These are phyloP conservation scores for Saccharum officinarum DNA, from an alignment of 176 grass and related monocot genomes.

Conservation along the genomic window DNA sequence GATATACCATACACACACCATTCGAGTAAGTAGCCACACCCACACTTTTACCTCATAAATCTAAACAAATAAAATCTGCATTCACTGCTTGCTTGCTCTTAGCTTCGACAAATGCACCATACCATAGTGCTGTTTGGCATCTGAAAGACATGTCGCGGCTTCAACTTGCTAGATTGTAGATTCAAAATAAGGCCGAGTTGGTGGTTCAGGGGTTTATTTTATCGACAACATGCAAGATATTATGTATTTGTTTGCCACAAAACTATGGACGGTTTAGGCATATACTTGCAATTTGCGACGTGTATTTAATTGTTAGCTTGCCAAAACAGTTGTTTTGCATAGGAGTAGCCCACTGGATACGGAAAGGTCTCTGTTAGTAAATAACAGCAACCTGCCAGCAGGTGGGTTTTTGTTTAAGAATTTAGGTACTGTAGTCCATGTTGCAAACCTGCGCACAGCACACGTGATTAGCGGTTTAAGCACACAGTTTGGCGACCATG, in stretches of 20 bases:
- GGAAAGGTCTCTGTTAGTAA: conserved; percentile 23
- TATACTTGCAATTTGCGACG: background rate
- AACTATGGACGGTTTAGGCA: conserved; percentile 12
- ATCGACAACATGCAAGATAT: background rate
- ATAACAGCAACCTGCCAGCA: background rate
- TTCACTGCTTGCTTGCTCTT: background rate
- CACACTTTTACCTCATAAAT: background rate
- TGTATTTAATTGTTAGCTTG: background rate
- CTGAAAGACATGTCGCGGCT: background rate
- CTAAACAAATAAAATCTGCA: background rate
- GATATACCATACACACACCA: too few relatives aligned
- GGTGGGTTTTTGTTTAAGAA: conserved; percentile 29
- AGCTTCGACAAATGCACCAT: too few relatives aligned
- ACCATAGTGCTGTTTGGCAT: background rate
- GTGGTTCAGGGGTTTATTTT: background rate
- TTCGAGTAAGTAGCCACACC: conserved; percentile 61
- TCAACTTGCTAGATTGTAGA: background rate
- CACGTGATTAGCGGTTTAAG: conserved; percentile 7
- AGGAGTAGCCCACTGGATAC: conserved; percentile 25
- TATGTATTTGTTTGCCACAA: background rate
- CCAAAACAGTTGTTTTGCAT: conserved; percentile 36
- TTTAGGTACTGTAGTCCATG: background rate
- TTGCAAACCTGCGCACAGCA: conserved; percentile 1
- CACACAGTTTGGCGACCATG: conserved; percentile 21
- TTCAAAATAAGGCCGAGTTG: background rate